Conservation (phyloP, 179 eudicot species). For the Pouteria campechiana region DNA sequence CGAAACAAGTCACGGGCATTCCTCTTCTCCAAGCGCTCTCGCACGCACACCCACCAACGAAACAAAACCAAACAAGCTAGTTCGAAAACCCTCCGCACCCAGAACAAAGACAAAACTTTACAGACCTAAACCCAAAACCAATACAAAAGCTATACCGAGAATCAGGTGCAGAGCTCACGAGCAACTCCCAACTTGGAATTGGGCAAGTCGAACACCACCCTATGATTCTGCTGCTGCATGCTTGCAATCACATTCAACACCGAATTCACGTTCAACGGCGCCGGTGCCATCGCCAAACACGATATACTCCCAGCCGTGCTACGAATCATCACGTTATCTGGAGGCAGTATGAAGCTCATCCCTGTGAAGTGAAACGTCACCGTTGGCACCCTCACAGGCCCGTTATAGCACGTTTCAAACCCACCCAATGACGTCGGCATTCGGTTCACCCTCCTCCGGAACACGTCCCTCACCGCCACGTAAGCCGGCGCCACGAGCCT, state of each 20-base stretch:
- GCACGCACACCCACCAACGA: too few species aligned
- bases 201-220: slow-evolving; percentile 39
- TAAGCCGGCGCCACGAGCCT: slow-evolving; percentile 56
- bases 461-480: slow-evolving; percentile 51
- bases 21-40: too few species aligned
- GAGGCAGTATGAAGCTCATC: slow-evolving; percentile 43
- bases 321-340: slow-evolving; percentile 57
- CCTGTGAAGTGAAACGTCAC: slow-evolving; percentile 64
- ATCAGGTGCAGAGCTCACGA: slow-evolving; percentile 37
- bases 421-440: slow-evolving; percentile 52
- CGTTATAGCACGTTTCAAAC: slow-evolving; percentile 62
- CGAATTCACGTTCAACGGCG: slow-evolving; percentile 36
- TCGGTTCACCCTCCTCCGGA: slow-evolving; percentile 26
- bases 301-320: slow-evolving; percentile 37
- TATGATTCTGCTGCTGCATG: slow-evolving; percentile 69
- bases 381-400: slow-evolving; percentile 39
- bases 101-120: too few species aligned
- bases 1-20: too few species aligned
- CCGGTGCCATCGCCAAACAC: slow-evolving; percentile 66
- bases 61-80: too few species aligned
- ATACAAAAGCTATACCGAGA: too few species aligned
- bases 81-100: too few species aligned
- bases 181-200: slow-evolving; percentile 48
- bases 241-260: slow-evolving; percentile 70
- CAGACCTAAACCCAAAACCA: too few species aligned